phyloP scores from a whole-genome alignment of 129 eudicot genomes.

The sunflower (Helianthus annuus) region DNA sequence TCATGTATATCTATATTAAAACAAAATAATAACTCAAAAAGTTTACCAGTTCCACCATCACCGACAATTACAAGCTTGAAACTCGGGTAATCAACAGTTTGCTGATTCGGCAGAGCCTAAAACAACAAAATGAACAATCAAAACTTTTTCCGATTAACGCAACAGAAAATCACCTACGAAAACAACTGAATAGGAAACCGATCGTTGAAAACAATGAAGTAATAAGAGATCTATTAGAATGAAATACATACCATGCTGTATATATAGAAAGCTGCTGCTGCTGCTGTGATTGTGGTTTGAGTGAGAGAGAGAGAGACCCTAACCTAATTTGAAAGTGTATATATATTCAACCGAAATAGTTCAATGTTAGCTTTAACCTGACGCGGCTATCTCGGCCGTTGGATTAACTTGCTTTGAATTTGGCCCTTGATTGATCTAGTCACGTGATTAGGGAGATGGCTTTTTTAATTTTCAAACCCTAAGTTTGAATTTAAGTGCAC shows the following conservation, averaged over 20 bases:
- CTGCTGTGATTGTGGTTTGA: constrained; percentile 12
- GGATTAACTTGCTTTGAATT: constrained; percentile 12
- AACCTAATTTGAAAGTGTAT: constrained; percentile 18
- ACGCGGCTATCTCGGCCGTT: constrained; percentile 20
- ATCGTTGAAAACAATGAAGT: neutral
- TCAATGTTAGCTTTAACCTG: constrained; percentile 28
- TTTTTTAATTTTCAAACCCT: constrained; percentile 30
- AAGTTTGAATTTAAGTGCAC: too few relatives aligned
- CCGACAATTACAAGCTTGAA: constrained; percentile 63
- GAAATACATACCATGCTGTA: constrained; percentile 14
- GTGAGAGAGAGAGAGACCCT: neutral
- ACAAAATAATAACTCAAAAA: neutral
- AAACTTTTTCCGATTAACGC: neutral
- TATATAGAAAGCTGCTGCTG: constrained; percentile 1
- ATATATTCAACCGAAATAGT: constrained; percentile 17
- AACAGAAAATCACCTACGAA: neutral
- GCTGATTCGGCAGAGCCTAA: constrained; percentile 56
- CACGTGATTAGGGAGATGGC: constrained; percentile 17
- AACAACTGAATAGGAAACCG: neutral
- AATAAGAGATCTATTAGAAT: constrained; percentile 14
- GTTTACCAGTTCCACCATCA: constrained; percentile 57
- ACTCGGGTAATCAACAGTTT: constrained; percentile 56
- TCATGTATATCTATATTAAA: neutral
- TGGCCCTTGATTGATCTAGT: constrained; percentile 10
- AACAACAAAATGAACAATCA: neutral